phyloP scores from a whole-genome alignment of 495 filamentous ascomycete species.

The Aspergillus panamensis region DNA sequence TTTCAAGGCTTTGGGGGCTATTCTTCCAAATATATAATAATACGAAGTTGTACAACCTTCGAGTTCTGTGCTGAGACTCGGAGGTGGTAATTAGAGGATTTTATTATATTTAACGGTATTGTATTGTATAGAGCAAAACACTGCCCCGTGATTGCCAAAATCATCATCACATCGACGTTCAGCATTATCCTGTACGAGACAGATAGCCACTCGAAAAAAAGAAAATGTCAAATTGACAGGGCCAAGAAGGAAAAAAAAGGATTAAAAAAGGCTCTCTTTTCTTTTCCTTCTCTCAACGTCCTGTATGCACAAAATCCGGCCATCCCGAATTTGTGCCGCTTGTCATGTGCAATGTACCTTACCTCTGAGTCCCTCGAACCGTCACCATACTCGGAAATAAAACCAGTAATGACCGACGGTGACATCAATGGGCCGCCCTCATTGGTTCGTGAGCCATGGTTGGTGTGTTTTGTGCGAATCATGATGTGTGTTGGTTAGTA shows the following conservation, averaged over 20 bases:
- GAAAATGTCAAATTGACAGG: neutral
- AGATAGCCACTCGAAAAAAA: neutral
- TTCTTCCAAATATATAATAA: neutral
- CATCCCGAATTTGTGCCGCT: conserved; percentile 25
- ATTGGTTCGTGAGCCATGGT: conserved; percentile 9
- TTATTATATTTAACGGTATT: conserved; percentile 4
- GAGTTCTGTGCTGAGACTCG: neutral
- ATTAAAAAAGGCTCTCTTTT: conserved; percentile 4
- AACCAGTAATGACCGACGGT: conserved; percentile 12
- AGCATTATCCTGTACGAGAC: neutral
- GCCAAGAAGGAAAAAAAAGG: neutral
- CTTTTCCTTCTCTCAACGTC: conserved; percentile 1
- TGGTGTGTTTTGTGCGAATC: conserved; percentile 20
- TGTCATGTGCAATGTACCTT: conserved; percentile 23
- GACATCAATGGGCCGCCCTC: conserved; percentile 17
- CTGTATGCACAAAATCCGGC: conserved; percentile 20
- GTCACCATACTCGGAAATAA: conserved; percentile 18
- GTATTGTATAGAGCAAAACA: conserved; percentile 3
- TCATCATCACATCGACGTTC: conserved; percentile 4
- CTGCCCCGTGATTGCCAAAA: conserved; percentile 1
- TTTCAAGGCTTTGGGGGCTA: neutral
- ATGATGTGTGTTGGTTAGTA: conserved; percentile 5
- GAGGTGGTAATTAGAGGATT: neutral
- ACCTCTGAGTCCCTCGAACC: neutral
- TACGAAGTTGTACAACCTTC: neutral